These are phyloP conservation scores for Lumnitzera littorea DNA, from an alignment of 345 rosid genomes.

Conservation along the genomic window DNA sequence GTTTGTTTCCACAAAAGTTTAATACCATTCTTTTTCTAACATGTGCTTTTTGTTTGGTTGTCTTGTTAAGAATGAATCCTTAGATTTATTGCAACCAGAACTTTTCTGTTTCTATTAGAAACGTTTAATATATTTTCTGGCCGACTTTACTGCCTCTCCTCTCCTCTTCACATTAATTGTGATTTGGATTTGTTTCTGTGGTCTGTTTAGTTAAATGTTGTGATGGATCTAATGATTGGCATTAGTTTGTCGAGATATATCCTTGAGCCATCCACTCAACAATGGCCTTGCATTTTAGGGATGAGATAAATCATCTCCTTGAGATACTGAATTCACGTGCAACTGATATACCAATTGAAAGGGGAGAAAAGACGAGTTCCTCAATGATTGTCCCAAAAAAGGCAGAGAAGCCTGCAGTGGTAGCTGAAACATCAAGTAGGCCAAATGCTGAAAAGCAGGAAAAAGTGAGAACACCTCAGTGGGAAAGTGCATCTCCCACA, in stretches of 20 bases:
- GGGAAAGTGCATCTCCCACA: slow-evolving; percentile 37
- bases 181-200: neutral
- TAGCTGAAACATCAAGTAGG: slow-evolving; percentile 28
- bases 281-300: slow-evolving; percentile 35
- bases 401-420: slow-evolving; percentile 19
- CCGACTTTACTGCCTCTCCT: too few relatives aligned
- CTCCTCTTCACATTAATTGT: too few relatives aligned
- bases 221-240: too few relatives aligned
- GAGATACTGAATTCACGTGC: slow-evolving; percentile 59
- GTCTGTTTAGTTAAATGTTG: neutral
- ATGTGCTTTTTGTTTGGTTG: too few relatives aligned
- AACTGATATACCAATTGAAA: slow-evolving; percentile 31
- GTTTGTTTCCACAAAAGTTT: too few relatives aligned
- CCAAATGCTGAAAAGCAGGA: slow-evolving; percentile 25
- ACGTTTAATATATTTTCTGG: too few relatives aligned
- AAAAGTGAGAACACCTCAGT: slow-evolving; percentile 22
- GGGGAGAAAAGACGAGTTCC: slow-evolving; percentile 23
- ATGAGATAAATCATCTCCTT: slow-evolving; percentile 53
- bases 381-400: slow-evolving; percentile 19
- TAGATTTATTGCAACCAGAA: too few relatives aligned
- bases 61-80: too few relatives aligned
- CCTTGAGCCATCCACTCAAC: slow-evolving; percentile 5
- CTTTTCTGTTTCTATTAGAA: too few relatives aligned
- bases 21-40: too few relatives aligned
- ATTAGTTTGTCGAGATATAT: neutral